Evolutionary conservation across 306 rosid species (phyloP), one percentile per base, ranked within the genome.

Genomic region (Oxytropis ochrocephala): DNA sequence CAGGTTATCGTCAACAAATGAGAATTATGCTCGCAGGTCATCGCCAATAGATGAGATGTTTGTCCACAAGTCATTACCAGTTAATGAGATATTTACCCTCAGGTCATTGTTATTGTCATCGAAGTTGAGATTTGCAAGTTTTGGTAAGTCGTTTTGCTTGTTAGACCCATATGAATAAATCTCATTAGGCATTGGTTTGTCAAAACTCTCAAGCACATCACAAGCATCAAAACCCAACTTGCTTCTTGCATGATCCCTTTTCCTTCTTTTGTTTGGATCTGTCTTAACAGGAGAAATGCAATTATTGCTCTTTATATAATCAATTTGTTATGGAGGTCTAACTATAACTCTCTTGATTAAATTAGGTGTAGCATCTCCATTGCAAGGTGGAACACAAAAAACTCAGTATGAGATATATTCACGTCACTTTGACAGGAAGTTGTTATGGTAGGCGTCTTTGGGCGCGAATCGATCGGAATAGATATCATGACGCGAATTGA

Each of bases 331-430:
- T 64, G 66, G 72, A 49, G 96, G 96, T 44, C 92, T 86, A 38
- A 89, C 83, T 41, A 85, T 80, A 42, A 92, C 92, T 75, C 91
- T 88, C 74, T 92, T 88, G 68, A 95, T 84, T 38, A 96, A 76
- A 47, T 84, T 66, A 0, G 95, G 82, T 11, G 80, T 69, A 30
- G 74, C 11, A 14, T 72, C 84, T 47, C 62, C 80, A 44, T 84
- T 79, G 79, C 80, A 62, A 70, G 75, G 70, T 62, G 83, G 82
- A 47, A 42, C 67, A 1, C 83, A 60, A 64, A 89, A 55, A 66
- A 70, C 66, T 85, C 96, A 2, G 75, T 79, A 29, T 86, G 91
- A 42, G 91, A 82, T 59, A 79, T 62, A 24, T 82, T 63, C 63
- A 86, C 78, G 48, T 83, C 82, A 19, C 65, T 63, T 33, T 85